Base-by-base conservation (phyloP, 2,329 filamentous ascomycete species). In the Beauveria varroae region DNA sequence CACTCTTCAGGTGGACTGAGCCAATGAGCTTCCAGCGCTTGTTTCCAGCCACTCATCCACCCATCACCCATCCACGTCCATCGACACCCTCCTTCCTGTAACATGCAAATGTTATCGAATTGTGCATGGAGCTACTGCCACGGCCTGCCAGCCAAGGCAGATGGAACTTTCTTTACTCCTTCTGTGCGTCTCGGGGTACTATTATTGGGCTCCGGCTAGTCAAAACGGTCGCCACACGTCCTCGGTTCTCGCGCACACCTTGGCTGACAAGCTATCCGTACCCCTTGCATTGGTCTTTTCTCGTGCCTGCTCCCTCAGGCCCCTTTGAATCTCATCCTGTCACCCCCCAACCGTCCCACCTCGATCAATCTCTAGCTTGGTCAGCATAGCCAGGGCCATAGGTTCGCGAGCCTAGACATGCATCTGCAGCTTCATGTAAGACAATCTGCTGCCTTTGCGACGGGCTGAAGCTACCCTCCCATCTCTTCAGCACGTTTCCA, bases 381-480 rank as follows among this genome's bases (percentile, higher is more conserved):
- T 24, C 18, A 58, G 37, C 28, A 18, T 20, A 24, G 47, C 49
- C 40, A 22, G 57, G 47, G 47, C 24, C 12, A 24, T 26, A 34
- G 34, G 40, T 28, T 54, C 20, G 41, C 37, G 50, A 40, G 47
- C 28, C 28, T 28, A n/a, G 20, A 52, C 40, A 47, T 46, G 51
- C 37, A 28, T 20, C 28, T 40, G 50, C 49, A 47, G 50, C 50
- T 53, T 51, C n/a, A 47, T 55, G 58, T 61, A 61, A 61, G 58
- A 54, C 58, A 61, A 61, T 55, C 58, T 55, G 20, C 43, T 37
- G 22, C n/a, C 26, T 47, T 61, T 55, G 30, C 50, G 43, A 49
- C 51, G 58, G 51, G 51, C 58, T 49, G 51, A 61, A 55, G 51
- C 44, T 34, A 55, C 58, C 43, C 20, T 61, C 34, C 43, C 58